Base-by-base conservation (phyloP, 2,329 filamentous ascomycete genomes). In the Monilinia fructigena region DNA sequence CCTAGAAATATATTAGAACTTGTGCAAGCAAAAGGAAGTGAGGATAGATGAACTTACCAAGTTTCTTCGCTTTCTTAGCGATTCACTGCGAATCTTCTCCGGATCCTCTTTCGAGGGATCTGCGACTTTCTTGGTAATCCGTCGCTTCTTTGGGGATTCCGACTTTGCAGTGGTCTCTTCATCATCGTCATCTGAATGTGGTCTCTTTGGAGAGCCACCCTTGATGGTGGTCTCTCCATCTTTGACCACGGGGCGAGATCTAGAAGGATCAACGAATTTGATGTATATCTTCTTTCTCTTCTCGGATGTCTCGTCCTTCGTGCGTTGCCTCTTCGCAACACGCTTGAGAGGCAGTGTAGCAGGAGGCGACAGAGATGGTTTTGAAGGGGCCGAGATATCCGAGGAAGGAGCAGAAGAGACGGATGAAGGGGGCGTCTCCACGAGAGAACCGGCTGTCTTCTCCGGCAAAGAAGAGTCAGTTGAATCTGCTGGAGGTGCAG, bases 61-160 rank as follows among this genome's bases (percentile, higher is more conserved):
- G 28, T 23, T 35, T 60, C 56, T 60, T 50, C 56, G 56, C 20
- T 60, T 60, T 26, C 31, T 60, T 6, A 60, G 20, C 20, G 56
- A 60, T 12, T 60, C 45, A 23, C 56, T 50, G 20, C 56, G 56
- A 20, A n/a, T 16, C 56, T 50, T 60, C 28, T 60, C 56, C 45
- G 35, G 35, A 18, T 60, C 42, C 14, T 60, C 56, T 48, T 60
- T 50, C 45, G 56, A 60, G 20, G n/a, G 56, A 12, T 48, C 31
- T 48, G 28, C 28, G n/a, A 31, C 28, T 28, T 42, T 42, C 42
- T 60, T 60, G 42, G 28, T 18, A 50, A 28, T 23, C 16, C 56
- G 20, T 38, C 42, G 42, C n/a, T 50, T 60, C 28, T 60, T 60
- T 12, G 28, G 14, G 3, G 42, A 50, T 48, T 48, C 45, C 1